A percentile compares a stretch with the other conserved stretches of the same genome.
These are phyloP conservation scores for Pachyrhizus erosus DNA, from an alignment of 306 rosid species.

Conservation along the genomic window DNA sequence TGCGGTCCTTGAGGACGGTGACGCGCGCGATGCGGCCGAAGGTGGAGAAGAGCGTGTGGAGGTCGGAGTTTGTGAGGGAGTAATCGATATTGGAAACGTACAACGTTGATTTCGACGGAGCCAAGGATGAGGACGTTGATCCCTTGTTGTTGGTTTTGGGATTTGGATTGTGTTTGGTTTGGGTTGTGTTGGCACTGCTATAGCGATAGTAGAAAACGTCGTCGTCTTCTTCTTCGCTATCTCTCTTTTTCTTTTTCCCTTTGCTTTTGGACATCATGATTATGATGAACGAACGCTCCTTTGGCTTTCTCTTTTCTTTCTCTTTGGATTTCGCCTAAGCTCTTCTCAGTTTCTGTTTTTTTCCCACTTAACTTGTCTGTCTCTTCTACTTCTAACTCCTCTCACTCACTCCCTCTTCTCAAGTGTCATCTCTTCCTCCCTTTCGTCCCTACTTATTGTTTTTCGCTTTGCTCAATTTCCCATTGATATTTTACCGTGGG, in stretches of 20 bases:
- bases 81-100: slow-evolving; percentile 85
- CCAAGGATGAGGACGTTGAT: slow-evolving; percentile 41
- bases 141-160: background rate
- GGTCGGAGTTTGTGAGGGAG: slow-evolving; percentile 89
- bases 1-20: slow-evolving; percentile 84
- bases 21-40: slow-evolving; percentile 90
- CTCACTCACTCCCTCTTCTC: no score
- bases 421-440: no score
- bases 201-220: slow-evolving; percentile 82
- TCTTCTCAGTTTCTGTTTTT: no score
- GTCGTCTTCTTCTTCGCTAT: slow-evolving; percentile 75
- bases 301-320: background rate
- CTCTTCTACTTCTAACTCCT: no score
- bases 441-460: no score
- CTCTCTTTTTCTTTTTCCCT: slow-evolving; percentile 40
- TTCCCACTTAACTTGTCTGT: no score
- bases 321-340: no score
- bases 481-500: no score
- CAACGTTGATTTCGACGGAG: slow-evolving; percentile 87
- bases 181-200: slow-evolving; percentile 30
- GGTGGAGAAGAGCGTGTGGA: slow-evolving; percentile 87
- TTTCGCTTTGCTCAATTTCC: no score
- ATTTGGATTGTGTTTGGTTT: background rate
- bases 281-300: background rate
- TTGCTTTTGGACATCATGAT: background rate